Evolutionary conservation across 2,329 filamentous ascomycete species (phyloP).

Genomic region (Xylariaceae sp.): DNA sequence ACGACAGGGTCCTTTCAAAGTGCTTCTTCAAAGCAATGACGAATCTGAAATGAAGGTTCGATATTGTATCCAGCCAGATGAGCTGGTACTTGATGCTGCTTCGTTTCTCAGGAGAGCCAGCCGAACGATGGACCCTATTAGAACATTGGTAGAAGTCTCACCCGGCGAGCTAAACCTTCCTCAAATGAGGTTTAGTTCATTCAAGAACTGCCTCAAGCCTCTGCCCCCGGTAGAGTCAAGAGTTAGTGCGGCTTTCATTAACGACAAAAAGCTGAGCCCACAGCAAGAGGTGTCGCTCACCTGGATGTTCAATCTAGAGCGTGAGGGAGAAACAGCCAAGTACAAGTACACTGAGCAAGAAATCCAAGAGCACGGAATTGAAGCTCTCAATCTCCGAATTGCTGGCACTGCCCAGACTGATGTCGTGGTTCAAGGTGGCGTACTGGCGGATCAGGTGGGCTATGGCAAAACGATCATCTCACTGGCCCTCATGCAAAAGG

Average conservation of each 20-base stretch:
- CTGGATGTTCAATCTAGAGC: slow-evolving; percentile 33
- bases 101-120: no score
- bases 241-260: neutral
- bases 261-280: slow-evolving; percentile 12
- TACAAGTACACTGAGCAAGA: slow-evolving; percentile 31
- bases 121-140: neutral
- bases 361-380: slow-evolving; percentile 37
- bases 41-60: neutral
- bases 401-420: slow-evolving; percentile 30
- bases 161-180: slow-evolving; percentile 10
- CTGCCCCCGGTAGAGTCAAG: neutral
- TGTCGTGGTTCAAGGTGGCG: slow-evolving; percentile 34
- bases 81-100: no score
- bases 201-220: slow-evolving; percentile 11
- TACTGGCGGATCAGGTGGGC: slow-evolving; percentile 44
- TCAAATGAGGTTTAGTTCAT: slow-evolving; percentile 16
- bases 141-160: slow-evolving; percentile 1
- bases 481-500: slow-evolving; percentile 36
- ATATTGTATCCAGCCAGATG: no score
- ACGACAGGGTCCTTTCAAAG: slow-evolving; percentile 8
- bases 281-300: slow-evolving; percentile 30
- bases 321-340: slow-evolving; percentile 21
- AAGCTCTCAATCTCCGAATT: slow-evolving; percentile 34
- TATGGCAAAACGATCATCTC: slow-evolving; percentile 45
- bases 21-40: slow-evolving; percentile 8